Percentiles rank a stretch among this genome's conserved stretches.
These are phyloP conservation scores for Trametes cingulata DNA, from an alignment of 768 basidiomycete species.

Conservation along the genomic window DNA sequence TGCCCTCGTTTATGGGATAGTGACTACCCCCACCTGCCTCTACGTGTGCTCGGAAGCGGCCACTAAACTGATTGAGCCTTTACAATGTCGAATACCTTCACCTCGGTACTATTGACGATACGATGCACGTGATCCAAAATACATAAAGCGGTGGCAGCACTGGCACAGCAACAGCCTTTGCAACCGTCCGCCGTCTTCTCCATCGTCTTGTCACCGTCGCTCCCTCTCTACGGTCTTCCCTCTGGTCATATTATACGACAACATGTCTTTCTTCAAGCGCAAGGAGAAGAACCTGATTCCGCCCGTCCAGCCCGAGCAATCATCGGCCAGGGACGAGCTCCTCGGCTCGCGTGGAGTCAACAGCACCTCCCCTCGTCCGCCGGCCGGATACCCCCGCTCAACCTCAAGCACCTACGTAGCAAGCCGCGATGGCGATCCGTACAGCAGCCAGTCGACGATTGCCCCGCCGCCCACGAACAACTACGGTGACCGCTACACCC, in stretches of 20 bases:
- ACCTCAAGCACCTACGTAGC: constrained; percentile 64
- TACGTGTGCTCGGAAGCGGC: not conserved
- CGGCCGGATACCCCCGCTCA: constrained; percentile 43
- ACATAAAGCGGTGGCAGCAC: constrained; percentile 18
- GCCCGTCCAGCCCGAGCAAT: constrained; percentile 49
- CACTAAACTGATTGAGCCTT: too few species aligned
- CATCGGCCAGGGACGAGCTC: constrained; percentile 27
- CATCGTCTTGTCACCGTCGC: not conserved
- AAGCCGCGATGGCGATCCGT: constrained; percentile 68
- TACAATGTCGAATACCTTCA: not conserved
- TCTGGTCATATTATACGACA: not conserved
- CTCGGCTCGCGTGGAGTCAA: constrained; percentile 34
- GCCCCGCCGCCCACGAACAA: constrained; percentile 14
- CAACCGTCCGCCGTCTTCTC: constrained; percentile 9
- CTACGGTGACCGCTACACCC: constrained; percentile 46
- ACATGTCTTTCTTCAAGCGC: constrained; percentile 70
- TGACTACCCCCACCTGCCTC: not conserved
- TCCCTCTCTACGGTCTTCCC: not conserved
- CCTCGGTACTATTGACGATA: not conserved
- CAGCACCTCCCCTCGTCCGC: constrained; percentile 42
- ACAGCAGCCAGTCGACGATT: constrained; percentile 34
- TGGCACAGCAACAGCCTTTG: constrained; percentile 16
- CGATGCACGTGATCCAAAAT: constrained; percentile 13
- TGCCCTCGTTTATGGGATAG: not conserved
- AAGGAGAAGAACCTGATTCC: constrained; percentile 69